Conservation (phyloP, 2,329 filamentous ascomycete species). For the Aureobasidium sp. region DNA sequence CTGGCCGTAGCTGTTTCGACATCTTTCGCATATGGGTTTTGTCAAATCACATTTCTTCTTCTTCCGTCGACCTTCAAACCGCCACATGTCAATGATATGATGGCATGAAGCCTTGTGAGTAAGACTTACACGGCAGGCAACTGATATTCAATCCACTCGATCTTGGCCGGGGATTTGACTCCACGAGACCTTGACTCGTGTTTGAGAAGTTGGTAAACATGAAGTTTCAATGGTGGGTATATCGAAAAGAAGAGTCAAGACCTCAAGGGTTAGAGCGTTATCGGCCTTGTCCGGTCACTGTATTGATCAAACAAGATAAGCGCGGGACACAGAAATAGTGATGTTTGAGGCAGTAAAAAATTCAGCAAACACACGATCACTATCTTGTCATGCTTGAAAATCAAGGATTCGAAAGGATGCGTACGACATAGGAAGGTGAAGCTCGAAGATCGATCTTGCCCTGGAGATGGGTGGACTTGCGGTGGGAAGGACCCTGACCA, state of each 20-base stretch:
- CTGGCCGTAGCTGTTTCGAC: slow-evolving; percentile 17
- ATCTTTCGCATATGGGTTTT: slow-evolving; percentile 18
- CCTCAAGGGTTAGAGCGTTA: not conserved
- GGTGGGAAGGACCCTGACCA: not conserved
- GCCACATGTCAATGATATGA: not conserved
- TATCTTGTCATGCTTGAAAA: not conserved
- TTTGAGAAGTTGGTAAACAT: slow-evolving; percentile 20
- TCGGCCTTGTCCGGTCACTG: not conserved
- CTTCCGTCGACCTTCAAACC: slow-evolving; percentile 19
- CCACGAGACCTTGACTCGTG: slow-evolving; percentile 14
- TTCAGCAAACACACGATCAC: not conserved
- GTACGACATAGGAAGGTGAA: not conserved
- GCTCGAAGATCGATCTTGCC: not conserved
- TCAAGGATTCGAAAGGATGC: not conserved
- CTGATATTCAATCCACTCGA: slow-evolving; percentile 11
- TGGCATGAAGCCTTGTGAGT: not conserved
- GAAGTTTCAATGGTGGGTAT: not conserved
- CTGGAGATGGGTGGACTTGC: not conserved
- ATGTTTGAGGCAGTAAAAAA: not conserved
- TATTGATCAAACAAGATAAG: not conserved
- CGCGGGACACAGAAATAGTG: not conserved
- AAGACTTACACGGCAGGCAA: slow-evolving; percentile 20
- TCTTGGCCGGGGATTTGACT: slow-evolving; percentile 3
- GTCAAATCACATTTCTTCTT: slow-evolving; percentile 21
- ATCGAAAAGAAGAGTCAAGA: no score